Evolutionary conservation across 2,329 filamentous ascomycete genomes (phyloP), one percentile per base, ranked within the genome.

Genomic region (Dactylellina leptospora): DNA sequence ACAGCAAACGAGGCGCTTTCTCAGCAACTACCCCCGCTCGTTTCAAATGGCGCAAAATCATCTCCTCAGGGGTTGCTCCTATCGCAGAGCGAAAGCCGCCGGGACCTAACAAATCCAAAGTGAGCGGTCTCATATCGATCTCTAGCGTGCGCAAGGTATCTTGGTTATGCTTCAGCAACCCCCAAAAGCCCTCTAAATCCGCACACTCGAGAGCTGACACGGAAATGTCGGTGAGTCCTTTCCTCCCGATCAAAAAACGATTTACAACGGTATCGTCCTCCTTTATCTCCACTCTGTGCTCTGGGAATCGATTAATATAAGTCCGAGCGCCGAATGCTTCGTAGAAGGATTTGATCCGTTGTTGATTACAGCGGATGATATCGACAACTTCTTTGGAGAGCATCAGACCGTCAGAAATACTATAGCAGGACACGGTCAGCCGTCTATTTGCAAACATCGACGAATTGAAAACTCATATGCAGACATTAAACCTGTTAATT

Each of bases 401-500:
- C 4, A 58, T 6, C 2, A 44, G 6, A 20, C 36, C 54, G 40
- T 58, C 54, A 23, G 22, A 45, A 10, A 58, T 27, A 22, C 44
- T 47, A 23, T 47, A 44, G n/a, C n/a, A n/a, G n/a, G n/a, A n/a
- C n/a, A n/a, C n/a, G n/a, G n/a, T n/a, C n/a, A n/a, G n/a, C n/a
- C n/a, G n/a, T n/a, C n/a, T n/a, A n/a, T 44, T 44, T 44, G 5
- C 40, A 20, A 33, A 33, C 30, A 6, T 33, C 13, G 40, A 8
- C 16, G 5, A 5, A 30, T 40, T 8, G 10, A 25, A 42, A 8
- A 13, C 6, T 5, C 11, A 6, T n/a, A 44, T 8, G 23, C 51
- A 10, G 28, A 58, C 54, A 58, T 58, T 4, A 58, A 13, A 3
- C 54, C 54, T 20, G 9, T 27, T 22, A 58, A 45, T 25, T 58